Evolutionary conservation across 2,329 filamentous ascomycete species (phyloP).

Genomic region (Rhexocercosporidium sp.): DNA sequence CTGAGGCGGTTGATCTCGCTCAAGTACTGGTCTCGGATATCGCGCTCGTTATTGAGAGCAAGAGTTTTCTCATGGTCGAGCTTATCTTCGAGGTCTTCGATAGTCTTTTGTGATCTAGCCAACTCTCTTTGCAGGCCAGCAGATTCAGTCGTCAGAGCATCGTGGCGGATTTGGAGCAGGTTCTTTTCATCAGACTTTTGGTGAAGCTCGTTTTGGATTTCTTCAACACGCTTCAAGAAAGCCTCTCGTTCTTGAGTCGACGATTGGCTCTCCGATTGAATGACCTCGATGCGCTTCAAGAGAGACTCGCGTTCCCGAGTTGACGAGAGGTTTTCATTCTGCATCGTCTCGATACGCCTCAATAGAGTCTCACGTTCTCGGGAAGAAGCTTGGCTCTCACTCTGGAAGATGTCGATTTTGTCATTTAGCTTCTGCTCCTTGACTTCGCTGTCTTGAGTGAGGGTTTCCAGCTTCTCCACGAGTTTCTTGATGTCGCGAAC

Average conservation of each 20-base stretch:
- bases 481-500: slow-evolving; percentile 46
- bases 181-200: slow-evolving; percentile 69
- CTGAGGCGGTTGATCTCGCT: slow-evolving; percentile 59
- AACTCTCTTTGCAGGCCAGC: slow-evolving; percentile 70
- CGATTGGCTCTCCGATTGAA: slow-evolving; percentile 12
- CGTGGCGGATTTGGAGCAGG: slow-evolving; percentile 70
- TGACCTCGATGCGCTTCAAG: slow-evolving; percentile 54
- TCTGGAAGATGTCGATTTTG: slow-evolving; percentile 48
- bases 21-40: slow-evolving; percentile 60
- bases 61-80: slow-evolving; percentile 49
- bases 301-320: slow-evolving; percentile 44
- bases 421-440: slow-evolving; percentile 44
- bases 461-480: slow-evolving; percentile 48
- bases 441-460: slow-evolving; percentile 39
- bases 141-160: slow-evolving; percentile 69
- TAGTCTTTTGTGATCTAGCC: slow-evolving; percentile 48
- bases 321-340: slow-evolving; percentile 40
- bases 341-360: slow-evolving; percentile 19
- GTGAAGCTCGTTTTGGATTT: slow-evolving; percentile 64
- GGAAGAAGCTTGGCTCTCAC: slow-evolving; percentile 45
- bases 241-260: slow-evolving; percentile 20
- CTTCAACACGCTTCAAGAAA: slow-evolving; percentile 50
- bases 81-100: slow-evolving; percentile 54
- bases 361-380: slow-evolving; percentile 29
- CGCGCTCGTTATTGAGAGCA: slow-evolving; percentile 60